Evolutionary conservation across 306 rosid species (phyloP).

Genomic region (Vigna radiata): DNA sequence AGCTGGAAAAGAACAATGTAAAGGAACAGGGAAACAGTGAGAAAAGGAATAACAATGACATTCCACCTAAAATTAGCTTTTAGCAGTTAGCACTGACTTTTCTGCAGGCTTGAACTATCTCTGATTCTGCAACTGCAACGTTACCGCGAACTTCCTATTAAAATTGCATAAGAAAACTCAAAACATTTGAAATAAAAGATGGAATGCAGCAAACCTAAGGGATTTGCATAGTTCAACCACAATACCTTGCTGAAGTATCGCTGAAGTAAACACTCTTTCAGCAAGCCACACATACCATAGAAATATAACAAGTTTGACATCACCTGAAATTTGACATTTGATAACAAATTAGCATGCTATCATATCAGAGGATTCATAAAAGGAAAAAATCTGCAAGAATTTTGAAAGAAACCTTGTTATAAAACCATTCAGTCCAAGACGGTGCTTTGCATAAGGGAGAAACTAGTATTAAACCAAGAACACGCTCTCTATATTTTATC

Average conservation of each 20-base stretch:
- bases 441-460: constrained; percentile 97
- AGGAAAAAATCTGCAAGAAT: constrained; percentile 19
- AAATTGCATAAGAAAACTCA: constrained; percentile 27
- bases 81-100: constrained; percentile 68
- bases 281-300: constrained; percentile 92
- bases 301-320: constrained; percentile 85
- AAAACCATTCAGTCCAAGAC: constrained; percentile 98
- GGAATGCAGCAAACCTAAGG: background rate
- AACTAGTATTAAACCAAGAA: constrained; percentile 90
- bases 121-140: constrained; percentile 86
- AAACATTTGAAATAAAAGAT: background rate
- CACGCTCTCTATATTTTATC: constrained; percentile 96
- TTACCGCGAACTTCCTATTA: constrained; percentile 85
- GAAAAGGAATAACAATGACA: constrained; percentile 21
- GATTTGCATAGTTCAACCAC: background rate
- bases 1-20: constrained; percentile 59
- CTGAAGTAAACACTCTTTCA: constrained; percentile 93
- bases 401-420: constrained; percentile 74
- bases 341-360: constrained; percentile 4
- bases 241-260: constrained; percentile 97
- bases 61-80: constrained; percentile 39
- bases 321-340: constrained; percentile 56
- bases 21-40: background rate
- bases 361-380: constrained; percentile 33
- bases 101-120: constrained; percentile 95